Conservation (phyloP, 2,329 filamentous ascomycete genomes). For the Curvularia verruculosa region DNA sequence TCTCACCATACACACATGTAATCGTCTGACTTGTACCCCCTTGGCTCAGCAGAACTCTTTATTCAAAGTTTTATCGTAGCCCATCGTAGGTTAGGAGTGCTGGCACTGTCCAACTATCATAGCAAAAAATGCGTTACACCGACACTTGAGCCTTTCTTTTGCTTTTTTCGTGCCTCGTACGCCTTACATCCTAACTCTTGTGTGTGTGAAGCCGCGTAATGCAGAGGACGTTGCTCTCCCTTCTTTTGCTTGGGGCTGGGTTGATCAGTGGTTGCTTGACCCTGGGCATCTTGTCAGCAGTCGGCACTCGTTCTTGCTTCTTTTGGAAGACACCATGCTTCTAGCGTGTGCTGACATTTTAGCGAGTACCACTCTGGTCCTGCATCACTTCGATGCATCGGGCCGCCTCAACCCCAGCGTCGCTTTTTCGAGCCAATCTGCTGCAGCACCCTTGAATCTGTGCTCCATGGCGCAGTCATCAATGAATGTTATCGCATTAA, state of each 20-base stretch:
- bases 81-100: conserved; percentile 40
- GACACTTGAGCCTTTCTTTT: conserved; percentile 10
- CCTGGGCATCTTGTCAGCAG: conserved; percentile 4
- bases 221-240: background rate
- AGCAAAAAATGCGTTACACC: conserved; percentile 22
- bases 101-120: conserved; percentile 39
- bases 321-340: conserved; percentile 7
- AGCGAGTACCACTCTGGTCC: conserved; percentile 16
- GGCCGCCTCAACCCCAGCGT: conserved; percentile 11
- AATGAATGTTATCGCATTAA: conserved; percentile 76
- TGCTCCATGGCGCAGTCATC: conserved; percentile 22
- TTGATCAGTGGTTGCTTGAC: background rate
- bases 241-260: conserved; percentile 1
- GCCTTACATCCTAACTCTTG: background rate
- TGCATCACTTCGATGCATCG: conserved; percentile 10
- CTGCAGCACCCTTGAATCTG: conserved; percentile 1
- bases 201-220: conserved; percentile 5
- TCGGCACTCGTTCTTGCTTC: conserved; percentile 2
- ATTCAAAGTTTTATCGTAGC: conserved; percentile 19
- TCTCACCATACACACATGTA: conserved; percentile 24
- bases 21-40: conserved; percentile 28
- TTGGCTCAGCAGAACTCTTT: conserved; percentile 26
- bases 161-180: conserved; percentile 4
- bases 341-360: conserved; percentile 22
- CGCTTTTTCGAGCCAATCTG: conserved; percentile 7